Base-by-base conservation (phyloP, 169 alveolate species). In the Plasmodium reichenowi region DNA sequence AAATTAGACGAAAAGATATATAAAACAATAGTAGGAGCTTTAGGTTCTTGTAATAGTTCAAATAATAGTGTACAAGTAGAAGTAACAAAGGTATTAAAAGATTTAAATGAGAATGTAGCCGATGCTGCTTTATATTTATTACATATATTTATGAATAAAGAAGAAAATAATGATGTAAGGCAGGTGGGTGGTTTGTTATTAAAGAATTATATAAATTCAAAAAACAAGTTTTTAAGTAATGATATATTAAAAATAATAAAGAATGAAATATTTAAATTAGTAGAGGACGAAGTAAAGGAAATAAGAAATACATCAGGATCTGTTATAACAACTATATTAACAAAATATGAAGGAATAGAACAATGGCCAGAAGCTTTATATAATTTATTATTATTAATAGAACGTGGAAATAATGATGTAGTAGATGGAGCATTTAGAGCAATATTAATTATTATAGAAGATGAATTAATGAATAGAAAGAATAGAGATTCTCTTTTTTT, bases 181-280 rank as follows among this genome's bases (percentile, higher is more conserved):
- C 97, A 94, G 85, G 89, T 92, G 15, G 97, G 94, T 52, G 97
- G 97, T n/a, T 78, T 94, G 24, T 74, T 91, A 68, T 78, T 94
- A 80, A 94, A 94, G 88, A 92, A 91, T 85, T 83, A 59, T 22
- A 75, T 94, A 71, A 89, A 70, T 62, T 66, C 93, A 50, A 64
- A 88, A 70, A 80, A 90, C 92, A 56, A 58, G 72, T 52, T 93
- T 92, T 48, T 75, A 86, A 58, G 63, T 74, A 43, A 63, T 70
- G 73, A 91, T 75, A 71, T 74, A 70, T 70, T 75, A 78, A 62
- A 88, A 85, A 70, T 88, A 78, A 87, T 66, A 87, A 67, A 83
- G 88, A 64, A 56, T 29, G 73, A 71, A 88, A 76, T 83, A 70
- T 56, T 71, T 74, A 54, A 76, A 47, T 52, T 74, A 20, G 86